phyloP scores from a whole-genome alignment of 2,329 filamentous ascomycete species.

The Cryphonectria radicalis region DNA sequence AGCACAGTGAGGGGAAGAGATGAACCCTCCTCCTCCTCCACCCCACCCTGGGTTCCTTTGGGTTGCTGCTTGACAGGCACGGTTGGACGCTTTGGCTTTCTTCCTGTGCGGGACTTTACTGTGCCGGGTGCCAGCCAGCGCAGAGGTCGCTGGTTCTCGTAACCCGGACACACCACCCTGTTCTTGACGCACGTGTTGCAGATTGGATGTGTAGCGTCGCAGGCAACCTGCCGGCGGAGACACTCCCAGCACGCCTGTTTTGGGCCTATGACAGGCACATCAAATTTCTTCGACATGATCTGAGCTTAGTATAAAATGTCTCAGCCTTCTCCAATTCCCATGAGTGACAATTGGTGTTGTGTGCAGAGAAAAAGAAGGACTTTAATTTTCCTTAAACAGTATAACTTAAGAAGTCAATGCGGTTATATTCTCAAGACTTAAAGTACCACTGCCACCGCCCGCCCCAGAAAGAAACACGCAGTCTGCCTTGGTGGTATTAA shows the following conservation, averaged over 20 bases:
- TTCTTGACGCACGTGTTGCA: slow-evolving; percentile 6
- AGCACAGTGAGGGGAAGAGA: not conserved
- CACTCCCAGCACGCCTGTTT: slow-evolving; percentile 10
- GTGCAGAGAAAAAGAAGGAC: not conserved
- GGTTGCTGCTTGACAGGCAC: too few species aligned
- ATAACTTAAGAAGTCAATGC: not conserved
- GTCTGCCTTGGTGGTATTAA: not conserved
- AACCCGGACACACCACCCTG: slow-evolving; percentile 7
- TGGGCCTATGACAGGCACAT: not conserved
- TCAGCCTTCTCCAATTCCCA: not conserved
- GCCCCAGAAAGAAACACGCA: not conserved
- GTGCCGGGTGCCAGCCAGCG: slow-evolving; percentile 4
- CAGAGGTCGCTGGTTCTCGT: slow-evolving; percentile 7
- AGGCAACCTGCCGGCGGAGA: slow-evolving; percentile 2
- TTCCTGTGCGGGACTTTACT: not conserved
- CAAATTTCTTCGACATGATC: not conserved
- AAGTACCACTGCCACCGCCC: not conserved
- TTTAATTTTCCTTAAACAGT: not conserved
- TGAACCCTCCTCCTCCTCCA: too few species aligned
- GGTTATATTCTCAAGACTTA: not conserved
- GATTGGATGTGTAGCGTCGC: not conserved
- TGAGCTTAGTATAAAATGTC: not conserved
- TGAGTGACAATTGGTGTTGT: not conserved
- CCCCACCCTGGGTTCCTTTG: not conserved
- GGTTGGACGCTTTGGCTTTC: not conserved